Base-by-base conservation (phyloP, 2,329 filamentous ascomycete genomes). In the Colletotrichum cordylinicola region DNA sequence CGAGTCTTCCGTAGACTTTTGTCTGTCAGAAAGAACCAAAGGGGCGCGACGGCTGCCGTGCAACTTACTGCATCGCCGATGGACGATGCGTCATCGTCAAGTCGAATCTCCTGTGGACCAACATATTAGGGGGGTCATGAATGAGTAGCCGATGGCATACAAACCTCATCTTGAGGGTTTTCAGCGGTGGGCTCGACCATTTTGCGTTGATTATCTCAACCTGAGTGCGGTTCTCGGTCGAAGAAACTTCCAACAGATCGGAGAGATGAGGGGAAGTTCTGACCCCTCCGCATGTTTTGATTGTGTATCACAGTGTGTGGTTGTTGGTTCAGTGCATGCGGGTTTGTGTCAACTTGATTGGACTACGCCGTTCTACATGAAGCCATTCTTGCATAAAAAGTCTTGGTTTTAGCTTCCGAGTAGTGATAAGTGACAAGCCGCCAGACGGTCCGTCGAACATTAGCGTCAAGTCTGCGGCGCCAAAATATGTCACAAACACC, bases 151-250 rank as follows among this genome's bases (percentile, higher is more conserved):
- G 4, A 6, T 9, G n/a, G 5, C 18, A 18, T 5, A 43, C 39
- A 43, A n/a, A 43, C 39, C 39, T 43, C 18, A 12, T 18, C 18
- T 43, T 43, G 39, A 43, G 39, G 39, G 18, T 43, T n/a, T 9
- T 43, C 39, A 43, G 39, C 16, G 39, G 18, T 43, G 39, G 39
- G 18, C 18, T 43, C 39, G 9, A 43, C n/a, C 39, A 43, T 43
- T 18, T 3, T 43, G 18, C 39, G 16, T 5, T 18, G 2, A 1
- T 3, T n/a, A n/a, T 2, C 8, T 43, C 16, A 12, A n/a, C 1
- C n/a, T 43, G 2, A 43, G 10, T 12, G 18, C 6, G 5, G 39
- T 43, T 43, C 3, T 4, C n/a, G n/a, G 2, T 43, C 5, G 18
- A 43, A 18, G 2, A 10, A 43, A 43, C 39, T n/a, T n/a, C 1